These are phyloP conservation scores for Staphylotrichum tortipilum DNA, from an alignment of 495 filamentous ascomycete genomes.

Conservation along the genomic window DNA sequence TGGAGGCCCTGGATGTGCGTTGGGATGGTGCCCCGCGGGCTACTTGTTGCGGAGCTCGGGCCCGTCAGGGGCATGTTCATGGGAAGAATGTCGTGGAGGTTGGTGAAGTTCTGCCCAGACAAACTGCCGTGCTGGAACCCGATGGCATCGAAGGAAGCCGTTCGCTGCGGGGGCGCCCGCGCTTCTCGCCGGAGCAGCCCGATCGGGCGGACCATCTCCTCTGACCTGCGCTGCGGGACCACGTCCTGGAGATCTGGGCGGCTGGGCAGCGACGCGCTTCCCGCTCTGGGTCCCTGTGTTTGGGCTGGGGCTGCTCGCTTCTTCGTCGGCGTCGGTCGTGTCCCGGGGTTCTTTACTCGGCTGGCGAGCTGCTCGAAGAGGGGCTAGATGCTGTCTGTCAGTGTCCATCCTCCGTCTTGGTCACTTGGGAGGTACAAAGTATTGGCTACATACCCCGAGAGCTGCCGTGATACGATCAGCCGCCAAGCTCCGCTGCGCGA, in stretches of 20 bases:
- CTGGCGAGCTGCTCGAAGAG: slow-evolving; percentile 78
- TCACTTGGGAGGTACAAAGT: no score
- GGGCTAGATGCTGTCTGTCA: slow-evolving; percentile 38
- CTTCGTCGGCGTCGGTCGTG: slow-evolving; percentile 35
- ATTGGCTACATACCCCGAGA: slow-evolving; percentile 60
- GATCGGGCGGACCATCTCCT: slow-evolving; percentile 39
- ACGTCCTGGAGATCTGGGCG: slow-evolving; percentile 21
- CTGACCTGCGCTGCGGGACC: slow-evolving; percentile 33
- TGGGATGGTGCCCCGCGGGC: slow-evolving; percentile 13
- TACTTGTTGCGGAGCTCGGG: slow-evolving; percentile 18
- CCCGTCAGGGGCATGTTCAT: slow-evolving; percentile 22
- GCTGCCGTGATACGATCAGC: slow-evolving; percentile 75
- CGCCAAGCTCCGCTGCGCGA: slow-evolving; percentile 78
- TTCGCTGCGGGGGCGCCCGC: slow-evolving; percentile 21
- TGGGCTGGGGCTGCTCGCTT: slow-evolving; percentile 53
- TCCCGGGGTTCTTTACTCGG: slow-evolving; percentile 43
- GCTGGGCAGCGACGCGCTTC: slow-evolving; percentile 16
- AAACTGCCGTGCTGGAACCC: slow-evolving; percentile 20
- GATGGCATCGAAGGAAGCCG: slow-evolving; percentile 26
- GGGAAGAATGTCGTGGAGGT: slow-evolving; percentile 25
- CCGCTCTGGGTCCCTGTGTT: slow-evolving; percentile 35
- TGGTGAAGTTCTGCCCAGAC: slow-evolving; percentile 20
- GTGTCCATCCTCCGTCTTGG: no score
- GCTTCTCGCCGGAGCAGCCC: slow-evolving; percentile 13
- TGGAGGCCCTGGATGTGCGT: slow-evolving; percentile 14